phyloP scores from a whole-genome alignment of 495 filamentous ascomycete genomes.

The Parathielavia hyrcaniae region DNA sequence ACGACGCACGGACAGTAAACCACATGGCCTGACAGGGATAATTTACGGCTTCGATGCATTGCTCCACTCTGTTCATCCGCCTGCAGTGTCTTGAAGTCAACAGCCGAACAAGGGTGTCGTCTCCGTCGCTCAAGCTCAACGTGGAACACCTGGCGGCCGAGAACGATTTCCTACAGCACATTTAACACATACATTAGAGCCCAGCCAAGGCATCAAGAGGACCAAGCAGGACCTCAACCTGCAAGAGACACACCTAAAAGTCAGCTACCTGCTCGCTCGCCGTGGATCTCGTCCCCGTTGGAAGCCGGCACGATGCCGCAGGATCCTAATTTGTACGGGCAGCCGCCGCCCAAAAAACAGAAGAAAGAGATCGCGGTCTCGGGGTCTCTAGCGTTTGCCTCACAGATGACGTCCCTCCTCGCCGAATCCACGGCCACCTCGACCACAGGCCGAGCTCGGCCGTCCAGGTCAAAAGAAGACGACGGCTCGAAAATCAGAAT shows the following conservation, averaged over 20 bases:
- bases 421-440: slow-evolving; percentile 40
- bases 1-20: not conserved
- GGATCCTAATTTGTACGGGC: slow-evolving; percentile 66
- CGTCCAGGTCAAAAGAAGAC: slow-evolving; percentile 61
- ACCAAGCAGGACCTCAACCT: not conserved
- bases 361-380: slow-evolving; percentile 58
- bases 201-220: not conserved
- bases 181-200: not conserved
- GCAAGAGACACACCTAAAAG: not conserved
- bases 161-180: not conserved
- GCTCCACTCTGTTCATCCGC: not conserved
- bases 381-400: slow-evolving; percentile 71
- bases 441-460: slow-evolving; percentile 54
- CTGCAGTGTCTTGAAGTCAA: no score
- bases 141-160: not conserved
- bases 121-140: not conserved
- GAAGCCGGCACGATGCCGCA: slow-evolving; percentile 44
- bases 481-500: slow-evolving; percentile 66
- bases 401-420: slow-evolving; percentile 68
- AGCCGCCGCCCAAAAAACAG: slow-evolving; percentile 56
- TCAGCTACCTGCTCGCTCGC: not conserved
- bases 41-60: no score
- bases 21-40: not conserved
- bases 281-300: no score
- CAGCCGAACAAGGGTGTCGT: not conserved